Base-by-base conservation (phyloP, 805 yeast species). In the Kluyveromyces starmeri region DNA sequence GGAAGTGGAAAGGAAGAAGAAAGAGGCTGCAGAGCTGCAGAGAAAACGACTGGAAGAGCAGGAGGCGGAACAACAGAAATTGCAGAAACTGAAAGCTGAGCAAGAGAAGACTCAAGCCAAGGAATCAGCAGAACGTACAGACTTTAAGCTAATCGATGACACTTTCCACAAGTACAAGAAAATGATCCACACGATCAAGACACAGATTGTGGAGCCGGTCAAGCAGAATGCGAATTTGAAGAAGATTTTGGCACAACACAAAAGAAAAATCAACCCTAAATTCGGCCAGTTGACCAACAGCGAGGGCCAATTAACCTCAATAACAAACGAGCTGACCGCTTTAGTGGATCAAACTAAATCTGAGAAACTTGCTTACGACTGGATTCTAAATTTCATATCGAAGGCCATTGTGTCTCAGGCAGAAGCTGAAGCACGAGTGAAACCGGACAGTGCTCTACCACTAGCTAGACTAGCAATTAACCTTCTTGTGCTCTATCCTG, bases 251-350 rank as follows among this genome's bases (percentile, higher is more conserved):
- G 67, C 70, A 13, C 67, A 69, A n/a, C 68, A 75, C 36, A 80
- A 79, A 50, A 65, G 96, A 32, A 75, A 78, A 47, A 74, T 92
- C 45, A 84, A 84, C 50, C 92, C 96, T 5, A 82, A 80, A 51
- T 76, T 92, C 45, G 97, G 98, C 9, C 97, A 92, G 60, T 64
- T 92, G 40, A 85, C 96, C 2, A 78, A 76, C 49, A 76, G 86
- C 35, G 58, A 52, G 35, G 29, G 56, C 2, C 95, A 92, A 51
- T 62, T 86, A 27, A 50, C 55, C 1, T 55, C 59, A 12, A 66
- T 83, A 27, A 62, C 68, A 2, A 40, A 45, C 5, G 85, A 78
- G 30, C 59, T 92, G 2, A 46, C 61, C 2, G 60, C 48, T 4
- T 50, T 78, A 20, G 58, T 89, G 4, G 54, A 45, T 4, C 67